Evolutionary conservation across 768 basidiomycete genomes (phyloP).

Genomic region (Thelephora aurantiotincta): DNA sequence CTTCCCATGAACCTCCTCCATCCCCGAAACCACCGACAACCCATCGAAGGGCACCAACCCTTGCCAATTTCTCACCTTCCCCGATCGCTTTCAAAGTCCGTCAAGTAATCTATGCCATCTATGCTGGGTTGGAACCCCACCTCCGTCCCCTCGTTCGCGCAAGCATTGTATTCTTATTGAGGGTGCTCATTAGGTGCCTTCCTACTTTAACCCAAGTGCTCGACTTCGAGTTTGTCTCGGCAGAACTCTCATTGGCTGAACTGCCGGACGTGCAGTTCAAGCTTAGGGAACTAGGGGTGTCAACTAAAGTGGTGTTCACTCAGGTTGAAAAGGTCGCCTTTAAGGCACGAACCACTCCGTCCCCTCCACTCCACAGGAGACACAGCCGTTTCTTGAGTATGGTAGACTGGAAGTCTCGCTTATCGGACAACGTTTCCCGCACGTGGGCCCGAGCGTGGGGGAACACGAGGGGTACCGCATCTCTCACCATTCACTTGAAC

Average conservation of each 20-base stretch:
- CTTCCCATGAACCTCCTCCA: neutral
- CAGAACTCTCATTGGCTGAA: constrained; percentile 34
- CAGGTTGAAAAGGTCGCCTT: constrained; percentile 28
- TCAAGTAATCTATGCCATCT: constrained; percentile 19
- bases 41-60: constrained; percentile 15
- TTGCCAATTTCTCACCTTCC: constrained; percentile 22
- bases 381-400: constrained; percentile 27
- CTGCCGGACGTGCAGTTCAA: constrained; percentile 38
- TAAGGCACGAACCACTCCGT: constrained; percentile 1
- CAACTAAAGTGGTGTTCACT: constrained; percentile 39
- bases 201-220: constrained; percentile 56
- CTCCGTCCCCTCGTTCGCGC: constrained; percentile 48
- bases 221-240: constrained; percentile 50
- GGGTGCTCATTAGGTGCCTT: constrained; percentile 45
- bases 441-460: constrained; percentile 62
- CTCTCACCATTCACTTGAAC: constrained; percentile 33
- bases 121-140: constrained; percentile 37
- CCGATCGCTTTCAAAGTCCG: constrained; percentile 21
- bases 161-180: constrained; percentile 37
- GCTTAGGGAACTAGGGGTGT: constrained; percentile 34
- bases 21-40: neutral
- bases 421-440: constrained; percentile 44
- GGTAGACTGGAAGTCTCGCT: constrained; percentile 48
- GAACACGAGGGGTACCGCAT: constrained; percentile 40
- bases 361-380: constrained; percentile 7